phyloP scores from a whole-genome alignment of 768 basidiomycete species.

The Leccinum sublutescens region DNA sequence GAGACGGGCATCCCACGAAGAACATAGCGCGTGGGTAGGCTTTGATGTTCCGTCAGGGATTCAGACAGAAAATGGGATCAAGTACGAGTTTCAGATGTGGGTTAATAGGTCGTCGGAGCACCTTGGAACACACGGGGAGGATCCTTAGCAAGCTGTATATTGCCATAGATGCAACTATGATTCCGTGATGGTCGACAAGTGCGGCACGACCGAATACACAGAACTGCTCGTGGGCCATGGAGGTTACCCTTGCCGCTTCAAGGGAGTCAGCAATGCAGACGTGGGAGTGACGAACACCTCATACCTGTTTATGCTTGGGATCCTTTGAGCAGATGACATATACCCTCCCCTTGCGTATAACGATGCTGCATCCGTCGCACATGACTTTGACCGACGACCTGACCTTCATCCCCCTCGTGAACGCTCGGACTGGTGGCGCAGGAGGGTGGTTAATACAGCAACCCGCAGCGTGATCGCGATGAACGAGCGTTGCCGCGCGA shows the following conservation, averaged over 20 bases:
- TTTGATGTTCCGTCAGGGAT: conserved; percentile 73
- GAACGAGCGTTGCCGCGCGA: conserved; percentile 37
- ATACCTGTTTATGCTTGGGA: conserved; percentile 95
- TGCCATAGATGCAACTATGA: neutral
- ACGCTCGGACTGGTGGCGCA: conserved; percentile 29
- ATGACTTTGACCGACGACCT: conserved; percentile 90
- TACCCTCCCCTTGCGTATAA: conserved; percentile 84
- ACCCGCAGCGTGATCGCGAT: conserved; percentile 32
- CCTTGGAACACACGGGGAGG: neutral
- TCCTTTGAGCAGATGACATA: conserved; percentile 93
- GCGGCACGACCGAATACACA: neutral
- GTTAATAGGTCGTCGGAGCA: conserved; percentile 43
- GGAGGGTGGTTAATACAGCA: conserved; percentile 18
- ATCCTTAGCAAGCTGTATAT: conserved; percentile 4
- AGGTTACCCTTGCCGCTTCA: conserved; percentile 64
- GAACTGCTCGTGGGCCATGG: neutral
- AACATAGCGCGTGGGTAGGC: conserved; percentile 73
- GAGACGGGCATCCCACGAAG: conserved; percentile 57
- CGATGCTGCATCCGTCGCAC: conserved; percentile 92
- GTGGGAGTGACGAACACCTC: conserved; percentile 17
- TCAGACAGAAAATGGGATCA: conserved; percentile 78
- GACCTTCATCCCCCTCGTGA: conserved; percentile 91
- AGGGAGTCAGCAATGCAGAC: conserved; percentile 13
- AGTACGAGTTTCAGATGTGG: conserved; percentile 98
- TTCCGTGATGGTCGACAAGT: neutral